Evolutionary conservation across 2,329 filamentous ascomycete species (phyloP), one percentile per base, ranked within the genome.

Genomic region (Aspergillus niger): DNA sequence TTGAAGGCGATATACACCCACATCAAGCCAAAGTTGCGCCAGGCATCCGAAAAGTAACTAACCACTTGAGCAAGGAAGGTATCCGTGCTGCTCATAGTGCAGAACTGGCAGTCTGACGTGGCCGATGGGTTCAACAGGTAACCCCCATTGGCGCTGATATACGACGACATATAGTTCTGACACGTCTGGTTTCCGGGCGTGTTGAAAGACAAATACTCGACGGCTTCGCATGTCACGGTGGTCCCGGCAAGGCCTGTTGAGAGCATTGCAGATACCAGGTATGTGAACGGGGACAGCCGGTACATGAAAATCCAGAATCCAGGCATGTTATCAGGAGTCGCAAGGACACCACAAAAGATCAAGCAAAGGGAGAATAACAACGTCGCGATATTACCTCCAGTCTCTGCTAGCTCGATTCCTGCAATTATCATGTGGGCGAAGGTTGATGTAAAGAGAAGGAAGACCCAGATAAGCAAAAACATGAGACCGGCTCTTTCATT

Each of bases 221-320:
- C 63, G 0, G 56, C 15, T 8, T 69, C 69, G 52, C 76, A 77
- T 20, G 52, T 32, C 11, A 70, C 70, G 0, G 61, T 41, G 0
- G 70, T 63, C 17, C 70, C 69, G 0, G 72, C 67, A 7, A 76
- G 66, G 20, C 76, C 77, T 6, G 74, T 75, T 0, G 76, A 76
- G n/a, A 76, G 57, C 63, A 81, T 74, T 8, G 77, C 74, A 15
- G 78, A 77, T 38, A 81, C 77, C 20, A 80, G 75, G 54, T 91
- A 91, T 0, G 86, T 89, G 62, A 90, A 87, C 0, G 87, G 87
- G 0, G 83, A 86, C 24, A 86, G 79, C 36, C 85, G 82, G 74
- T 91, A 90, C 89, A 91, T 91, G 78, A 91, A 91, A 63, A 86
- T 85, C 89, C 89, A 92, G 79, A 92, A 91, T 0, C 85, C 81